Percentiles rank a stretch among this genome's conserved stretches.
Evolutionary conservation across 2,329 filamentous ascomycete species (phyloP).

Genomic region (Thelonectria discophora): DNA sequence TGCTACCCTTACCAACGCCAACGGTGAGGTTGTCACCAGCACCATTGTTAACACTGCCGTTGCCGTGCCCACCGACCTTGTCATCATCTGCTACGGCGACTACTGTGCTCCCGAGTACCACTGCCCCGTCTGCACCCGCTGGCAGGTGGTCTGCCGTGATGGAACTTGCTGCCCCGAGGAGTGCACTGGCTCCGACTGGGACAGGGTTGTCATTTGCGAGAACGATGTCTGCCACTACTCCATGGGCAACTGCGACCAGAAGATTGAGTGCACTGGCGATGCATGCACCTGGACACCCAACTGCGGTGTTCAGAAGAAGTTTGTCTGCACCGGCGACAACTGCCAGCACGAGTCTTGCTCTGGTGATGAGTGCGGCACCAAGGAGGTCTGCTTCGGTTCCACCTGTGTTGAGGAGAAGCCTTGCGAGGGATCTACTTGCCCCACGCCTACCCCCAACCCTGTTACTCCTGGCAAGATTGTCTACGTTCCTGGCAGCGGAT

Average conservation of each 20-base stretch:
- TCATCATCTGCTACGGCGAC: slow-evolving; percentile 45
- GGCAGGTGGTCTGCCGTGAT: slow-evolving; percentile 47
- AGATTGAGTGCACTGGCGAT: slow-evolving; percentile 42
- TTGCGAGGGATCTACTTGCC: slow-evolving; percentile 41
- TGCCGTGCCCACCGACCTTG: slow-evolving; percentile 32
- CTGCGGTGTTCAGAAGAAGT: slow-evolving; percentile 41
- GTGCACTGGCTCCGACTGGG: slow-evolving; percentile 39
- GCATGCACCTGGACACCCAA: slow-evolving; percentile 41
- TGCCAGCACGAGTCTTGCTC: slow-evolving; percentile 44
- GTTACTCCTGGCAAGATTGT: slow-evolving; percentile 7
- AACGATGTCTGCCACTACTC: slow-evolving; percentile 43
- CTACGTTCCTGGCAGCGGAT: slow-evolving; percentile 8
- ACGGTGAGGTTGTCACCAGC: slow-evolving; percentile 23
- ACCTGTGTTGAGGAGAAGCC: slow-evolving; percentile 43
- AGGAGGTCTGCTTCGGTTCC: slow-evolving; percentile 47
- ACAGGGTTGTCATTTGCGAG: slow-evolving; percentile 47
- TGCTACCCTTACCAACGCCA: slow-evolving; percentile 41
- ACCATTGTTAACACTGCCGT: slow-evolving; percentile 38
- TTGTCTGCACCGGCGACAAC: slow-evolving; percentile 46
- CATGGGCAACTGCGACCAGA: slow-evolving; percentile 38
- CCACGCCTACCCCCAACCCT: slow-evolving; percentile 20
- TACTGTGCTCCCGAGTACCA: slow-evolving; percentile 42
- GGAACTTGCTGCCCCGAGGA: slow-evolving; percentile 45
- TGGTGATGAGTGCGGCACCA: slow-evolving; percentile 43
- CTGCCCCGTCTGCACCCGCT: slow-evolving; percentile 42